These are phyloP conservation scores for Myxozyma vanderwaltii DNA, from an alignment of 805 yeast species.

Conservation along the genomic window DNA sequence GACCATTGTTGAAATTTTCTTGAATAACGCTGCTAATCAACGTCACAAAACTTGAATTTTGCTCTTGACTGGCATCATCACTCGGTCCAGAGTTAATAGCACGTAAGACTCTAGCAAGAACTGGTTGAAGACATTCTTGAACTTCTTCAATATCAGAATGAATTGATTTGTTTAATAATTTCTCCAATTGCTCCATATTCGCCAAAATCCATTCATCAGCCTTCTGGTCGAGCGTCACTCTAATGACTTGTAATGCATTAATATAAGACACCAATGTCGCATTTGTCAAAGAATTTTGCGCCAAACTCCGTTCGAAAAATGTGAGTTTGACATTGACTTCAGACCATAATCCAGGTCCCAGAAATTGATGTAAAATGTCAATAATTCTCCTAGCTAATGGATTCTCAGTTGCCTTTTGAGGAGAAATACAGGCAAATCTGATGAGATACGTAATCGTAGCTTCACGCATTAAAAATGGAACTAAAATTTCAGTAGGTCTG, in stretches of 20 bases:
- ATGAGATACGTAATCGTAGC: constrained; percentile 87
- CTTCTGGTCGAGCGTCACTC: constrained; percentile 79
- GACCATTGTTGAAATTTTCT: constrained; percentile 71
- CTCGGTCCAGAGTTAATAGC: constrained; percentile 55
- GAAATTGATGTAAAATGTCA: constrained; percentile 69
- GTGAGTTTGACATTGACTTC: constrained; percentile 84
- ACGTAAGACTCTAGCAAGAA: constrained; percentile 64
- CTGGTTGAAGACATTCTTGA: constrained; percentile 80
- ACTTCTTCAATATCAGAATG: constrained; percentile 82
- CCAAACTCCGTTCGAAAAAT: constrained; percentile 84
- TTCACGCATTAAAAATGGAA: constrained; percentile 77
- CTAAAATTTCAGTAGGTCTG: constrained; percentile 17
- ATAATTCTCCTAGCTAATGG: constrained; percentile 81
- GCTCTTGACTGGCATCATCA: constrained; percentile 61
- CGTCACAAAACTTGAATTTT: constrained; percentile 61
- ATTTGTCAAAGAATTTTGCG: constrained; percentile 73
- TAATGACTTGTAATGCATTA: constrained; percentile 87
- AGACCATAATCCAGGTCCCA: constrained; percentile 78
- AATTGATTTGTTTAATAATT: constrained; percentile 75
- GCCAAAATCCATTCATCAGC: constrained; percentile 74
- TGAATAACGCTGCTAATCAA: constrained; percentile 68
- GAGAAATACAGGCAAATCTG: constrained; percentile 82
- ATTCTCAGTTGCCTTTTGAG: constrained; percentile 80
- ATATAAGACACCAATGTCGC: constrained; percentile 63
- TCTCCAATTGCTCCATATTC: constrained; percentile 68